A percentile compares a stretch with the other conserved stretches of the same genome.
Conservation (phyloP, 1,139 yeast genomes). For the Blastobotrys capitulatus region DNA sequence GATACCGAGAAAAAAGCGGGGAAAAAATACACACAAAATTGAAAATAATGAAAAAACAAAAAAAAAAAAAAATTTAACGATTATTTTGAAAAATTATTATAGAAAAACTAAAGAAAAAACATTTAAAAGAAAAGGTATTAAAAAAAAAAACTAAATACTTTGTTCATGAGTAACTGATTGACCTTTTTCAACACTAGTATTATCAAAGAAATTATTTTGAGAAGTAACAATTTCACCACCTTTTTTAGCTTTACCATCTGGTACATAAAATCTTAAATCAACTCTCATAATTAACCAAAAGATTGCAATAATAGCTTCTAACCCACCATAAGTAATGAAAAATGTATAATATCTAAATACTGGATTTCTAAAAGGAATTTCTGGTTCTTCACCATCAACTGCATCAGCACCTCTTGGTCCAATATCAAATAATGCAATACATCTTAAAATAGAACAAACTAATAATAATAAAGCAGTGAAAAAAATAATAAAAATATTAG, state of each 20-base stretch:
- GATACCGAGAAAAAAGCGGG: no score
- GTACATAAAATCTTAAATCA: constrained; percentile 74
- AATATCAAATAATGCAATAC: constrained; percentile 46
- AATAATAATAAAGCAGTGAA: background rate
- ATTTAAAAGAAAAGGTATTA: no score
- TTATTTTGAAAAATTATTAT: no score
- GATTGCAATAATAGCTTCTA: constrained; percentile 52
- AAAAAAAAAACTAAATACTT: background rate
- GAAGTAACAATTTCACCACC: background rate
- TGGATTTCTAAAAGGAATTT: constrained; percentile 34
- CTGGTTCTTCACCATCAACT: background rate
- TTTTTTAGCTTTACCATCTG: constrained; percentile 38
- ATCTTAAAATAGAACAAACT: constrained; percentile 44
- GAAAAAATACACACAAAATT: no score
- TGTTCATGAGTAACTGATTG: background rate
- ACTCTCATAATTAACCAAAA: constrained; percentile 57
- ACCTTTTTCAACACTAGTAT: background rate
- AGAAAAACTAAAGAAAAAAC: no score
- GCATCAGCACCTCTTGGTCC: constrained; percentile 31
- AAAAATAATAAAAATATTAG: background rate
- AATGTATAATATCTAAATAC: constrained; percentile 50
- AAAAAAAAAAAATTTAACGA: no score
- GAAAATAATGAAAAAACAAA: no score
- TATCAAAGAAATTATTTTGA: background rate
- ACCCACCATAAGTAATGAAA: constrained; percentile 62